These are phyloP conservation scores for Cladosporium austrohemisphaericum DNA, from an alignment of 2,329 filamentous ascomycete species.

Conservation along the genomic window DNA sequence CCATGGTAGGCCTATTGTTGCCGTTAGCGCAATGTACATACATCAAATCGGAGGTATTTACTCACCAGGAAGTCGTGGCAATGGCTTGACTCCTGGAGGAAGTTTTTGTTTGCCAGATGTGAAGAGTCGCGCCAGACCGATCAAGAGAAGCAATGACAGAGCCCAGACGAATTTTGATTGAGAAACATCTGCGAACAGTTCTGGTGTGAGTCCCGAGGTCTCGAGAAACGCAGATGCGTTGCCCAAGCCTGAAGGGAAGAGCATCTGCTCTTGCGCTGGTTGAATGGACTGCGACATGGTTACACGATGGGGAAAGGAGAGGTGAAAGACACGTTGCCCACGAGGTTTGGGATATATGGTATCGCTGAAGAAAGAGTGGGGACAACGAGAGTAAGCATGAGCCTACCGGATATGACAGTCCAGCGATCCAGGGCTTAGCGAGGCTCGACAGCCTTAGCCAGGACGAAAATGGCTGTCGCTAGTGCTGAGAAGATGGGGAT, in stretches of 20 bases:
- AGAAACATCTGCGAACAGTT: slow-evolving; percentile 8
- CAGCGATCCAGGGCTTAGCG: slow-evolving; percentile 10
- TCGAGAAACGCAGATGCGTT: slow-evolving; percentile 11
- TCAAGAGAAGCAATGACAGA: slow-evolving; percentile 15
- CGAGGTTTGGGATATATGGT: slow-evolving; percentile 10
- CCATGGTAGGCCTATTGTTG: slow-evolving; percentile 27
- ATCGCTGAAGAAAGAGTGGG: slow-evolving; percentile 11
- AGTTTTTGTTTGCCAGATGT: slow-evolving; percentile 19
- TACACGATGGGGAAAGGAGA: background rate
- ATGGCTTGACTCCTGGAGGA: slow-evolving; percentile 23
- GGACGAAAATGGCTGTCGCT: slow-evolving; percentile 13
- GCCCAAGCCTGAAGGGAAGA: slow-evolving; percentile 10
- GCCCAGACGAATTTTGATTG: slow-evolving; percentile 17
- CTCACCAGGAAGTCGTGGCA: slow-evolving; percentile 24
- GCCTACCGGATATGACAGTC: slow-evolving; percentile 10
- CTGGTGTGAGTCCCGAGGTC: slow-evolving; percentile 10
- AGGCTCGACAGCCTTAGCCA: slow-evolving; percentile 11
- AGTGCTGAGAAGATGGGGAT: slow-evolving; percentile 15
- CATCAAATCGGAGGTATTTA: background rate
- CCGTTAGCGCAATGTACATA: background rate
- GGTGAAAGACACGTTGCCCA: slow-evolving; percentile 6
- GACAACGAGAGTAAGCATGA: slow-evolving; percentile 2
- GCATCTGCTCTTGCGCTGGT: slow-evolving; percentile 13
- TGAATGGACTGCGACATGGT: slow-evolving; percentile 14
- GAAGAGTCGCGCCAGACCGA: slow-evolving; percentile 16